Evolutionary conservation across 202 grass and related monocot species (phyloP).

Genomic region (Alloteropsis angusta): DNA sequence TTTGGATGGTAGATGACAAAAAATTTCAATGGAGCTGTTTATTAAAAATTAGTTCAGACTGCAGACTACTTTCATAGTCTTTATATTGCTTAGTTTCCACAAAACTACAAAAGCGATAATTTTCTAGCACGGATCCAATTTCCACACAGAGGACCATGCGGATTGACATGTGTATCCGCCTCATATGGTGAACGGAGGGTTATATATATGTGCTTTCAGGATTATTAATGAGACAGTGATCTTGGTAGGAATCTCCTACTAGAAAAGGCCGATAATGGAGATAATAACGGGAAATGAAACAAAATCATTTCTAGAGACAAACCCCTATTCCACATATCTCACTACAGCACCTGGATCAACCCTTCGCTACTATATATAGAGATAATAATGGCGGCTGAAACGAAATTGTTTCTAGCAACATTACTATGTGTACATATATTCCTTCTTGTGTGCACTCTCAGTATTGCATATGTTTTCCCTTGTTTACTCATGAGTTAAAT

Average conservation of each 20-base stretch:
- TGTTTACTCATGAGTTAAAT: neutral
- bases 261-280: neutral
- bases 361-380: neutral
- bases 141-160: neutral
- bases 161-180: neutral
- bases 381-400: no score
- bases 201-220: neutral
- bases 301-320: no score
- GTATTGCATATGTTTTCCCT: neutral
- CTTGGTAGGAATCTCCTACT: neutral
- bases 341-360: neutral
- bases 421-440: neutral
- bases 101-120: neutral
- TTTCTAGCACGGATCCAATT: neutral
- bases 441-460: neutral
- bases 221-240: neutral
- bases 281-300: neutral
- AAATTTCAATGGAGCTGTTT: neutral
- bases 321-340: neutral
- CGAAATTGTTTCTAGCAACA: no score
- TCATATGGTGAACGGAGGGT: neutral
- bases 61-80: neutral
- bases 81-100: neutral
- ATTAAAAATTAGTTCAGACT: neutral
- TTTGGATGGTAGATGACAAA: neutral